Percentiles rank a stretch among this genome's conserved stretches.
Evolutionary conservation across 768 basidiomycete genomes (phyloP).

Genomic region (Botryobasidium botryosum): DNA sequence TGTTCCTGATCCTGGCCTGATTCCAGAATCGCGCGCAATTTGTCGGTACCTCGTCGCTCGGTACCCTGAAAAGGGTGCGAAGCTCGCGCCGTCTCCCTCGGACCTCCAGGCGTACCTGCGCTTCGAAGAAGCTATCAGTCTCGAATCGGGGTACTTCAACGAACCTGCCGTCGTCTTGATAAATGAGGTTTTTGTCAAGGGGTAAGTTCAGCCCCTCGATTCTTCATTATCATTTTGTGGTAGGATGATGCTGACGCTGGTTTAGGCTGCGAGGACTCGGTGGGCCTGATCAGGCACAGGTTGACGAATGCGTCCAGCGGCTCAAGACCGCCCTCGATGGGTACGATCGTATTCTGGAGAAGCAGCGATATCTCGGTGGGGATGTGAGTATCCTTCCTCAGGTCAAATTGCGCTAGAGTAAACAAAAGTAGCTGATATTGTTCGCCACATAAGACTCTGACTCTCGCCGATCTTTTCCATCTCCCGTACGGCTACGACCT

Average conservation of each 20-base stretch:
- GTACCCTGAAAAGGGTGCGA: conserved; percentile 32
- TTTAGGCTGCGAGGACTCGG: background rate
- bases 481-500: no score
- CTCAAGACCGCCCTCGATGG: conserved; percentile 29
- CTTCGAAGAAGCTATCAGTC: conserved; percentile 33
- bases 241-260: background rate
- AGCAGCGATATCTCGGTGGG: conserved; percentile 35
- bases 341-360: conserved; percentile 40
- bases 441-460: no score
- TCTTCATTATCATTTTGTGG: no score
- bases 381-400: no score
- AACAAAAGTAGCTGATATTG: no score
- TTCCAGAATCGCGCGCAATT: conserved; percentile 41
- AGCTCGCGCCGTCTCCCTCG: conserved; percentile 28
- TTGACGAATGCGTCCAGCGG: conserved; percentile 9
- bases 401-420: no score
- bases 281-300: conserved; percentile 6
- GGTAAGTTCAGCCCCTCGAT: conserved; percentile 21
- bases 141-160: conserved; percentile 40
- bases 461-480: no score
- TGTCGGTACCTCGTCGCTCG: conserved; percentile 39
- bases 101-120: conserved; percentile 25
- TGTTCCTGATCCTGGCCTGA: background rate
- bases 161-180: conserved; percentile 26
- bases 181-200: conserved; percentile 34